phyloP scores from a whole-genome alignment of 306 rosid species.

The Cucurbita ficifolia region DNA sequence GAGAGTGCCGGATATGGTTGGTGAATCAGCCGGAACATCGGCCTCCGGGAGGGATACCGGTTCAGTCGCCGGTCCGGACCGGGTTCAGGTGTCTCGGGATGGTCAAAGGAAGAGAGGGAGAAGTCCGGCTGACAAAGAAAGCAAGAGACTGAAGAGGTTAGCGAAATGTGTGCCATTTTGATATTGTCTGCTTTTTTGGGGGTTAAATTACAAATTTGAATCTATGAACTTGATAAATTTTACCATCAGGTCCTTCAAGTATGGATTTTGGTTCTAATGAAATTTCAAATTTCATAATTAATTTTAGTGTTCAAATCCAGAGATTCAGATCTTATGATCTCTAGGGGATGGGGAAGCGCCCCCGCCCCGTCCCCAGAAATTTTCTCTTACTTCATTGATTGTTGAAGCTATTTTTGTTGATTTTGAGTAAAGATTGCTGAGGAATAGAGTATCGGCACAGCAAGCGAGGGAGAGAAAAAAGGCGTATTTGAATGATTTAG shows the following conservation, averaged over 20 bases:
- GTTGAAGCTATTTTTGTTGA: background rate
- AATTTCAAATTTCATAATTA: too few relatives aligned
- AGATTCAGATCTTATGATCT: too few relatives aligned
- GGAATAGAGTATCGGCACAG: constrained; percentile 83
- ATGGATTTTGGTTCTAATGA: background rate
- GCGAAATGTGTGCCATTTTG: background rate
- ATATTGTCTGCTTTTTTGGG: too few relatives aligned
- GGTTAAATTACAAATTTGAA: too few relatives aligned
- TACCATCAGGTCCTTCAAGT: too few relatives aligned
- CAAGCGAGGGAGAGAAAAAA: constrained; percentile 82
- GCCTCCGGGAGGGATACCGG: constrained; percentile 47
- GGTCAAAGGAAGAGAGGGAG: constrained; percentile 79
- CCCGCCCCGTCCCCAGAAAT: too few relatives aligned
- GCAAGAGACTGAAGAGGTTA: constrained; percentile 84
- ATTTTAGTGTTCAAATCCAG: too few relatives aligned
- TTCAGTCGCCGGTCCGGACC: constrained; percentile 49
- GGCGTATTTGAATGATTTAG: constrained; percentile 57
- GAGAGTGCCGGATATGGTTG: constrained; percentile 89
- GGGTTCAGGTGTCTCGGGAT: constrained; percentile 50
- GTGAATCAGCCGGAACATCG: constrained; percentile 74
- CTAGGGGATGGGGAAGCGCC: too few relatives aligned
- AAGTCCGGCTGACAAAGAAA: constrained; percentile 88
- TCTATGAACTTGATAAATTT: too few relatives aligned
- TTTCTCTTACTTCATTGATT: too few relatives aligned
- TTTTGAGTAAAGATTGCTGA: constrained; percentile 27